Percentiles rank a stretch among this genome's conserved stretches.
Conservation (phyloP, 1,139 yeast genomes). For the Candida frijolesensis region DNA sequence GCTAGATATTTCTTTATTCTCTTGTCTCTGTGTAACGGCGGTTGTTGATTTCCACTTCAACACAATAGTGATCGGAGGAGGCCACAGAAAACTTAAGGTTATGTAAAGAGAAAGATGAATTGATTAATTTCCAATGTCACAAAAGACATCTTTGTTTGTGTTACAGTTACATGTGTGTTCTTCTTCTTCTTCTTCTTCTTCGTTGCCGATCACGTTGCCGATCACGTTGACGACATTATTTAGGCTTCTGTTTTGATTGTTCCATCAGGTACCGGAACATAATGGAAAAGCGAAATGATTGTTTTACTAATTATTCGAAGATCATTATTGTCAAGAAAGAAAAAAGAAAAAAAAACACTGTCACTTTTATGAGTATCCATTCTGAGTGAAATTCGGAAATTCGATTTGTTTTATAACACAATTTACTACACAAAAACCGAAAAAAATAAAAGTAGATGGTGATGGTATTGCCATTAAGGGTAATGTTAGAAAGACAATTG, state of each 20-base stretch:
- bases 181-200: neutral
- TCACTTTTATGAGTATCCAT: neutral
- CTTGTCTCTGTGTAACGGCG: too few species aligned
- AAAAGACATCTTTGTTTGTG: too few species aligned
- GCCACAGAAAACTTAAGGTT: too few species aligned
- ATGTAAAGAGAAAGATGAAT: too few species aligned
- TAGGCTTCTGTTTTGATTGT: neutral
- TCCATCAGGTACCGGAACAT: neutral
- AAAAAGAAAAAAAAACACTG: neutral
- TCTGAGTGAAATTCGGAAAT: neutral
- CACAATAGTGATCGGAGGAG: too few species aligned
- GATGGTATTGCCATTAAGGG: neutral
- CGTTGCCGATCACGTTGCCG: neutral
- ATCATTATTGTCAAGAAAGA: neutral
- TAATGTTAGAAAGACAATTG: neutral
- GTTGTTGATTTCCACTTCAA: too few species aligned
- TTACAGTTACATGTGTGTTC: too few species aligned
- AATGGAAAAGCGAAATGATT: neutral
- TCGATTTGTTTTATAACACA: neutral
- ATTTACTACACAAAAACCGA: neutral
- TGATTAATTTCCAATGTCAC: too few species aligned
- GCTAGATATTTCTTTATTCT: too few species aligned
- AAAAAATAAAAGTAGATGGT: neutral
- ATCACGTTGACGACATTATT: neutral
- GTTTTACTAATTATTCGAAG: neutral